Conservation (phyloP, 179 eudicot species). For the Heliamphora pulchella region DNA sequence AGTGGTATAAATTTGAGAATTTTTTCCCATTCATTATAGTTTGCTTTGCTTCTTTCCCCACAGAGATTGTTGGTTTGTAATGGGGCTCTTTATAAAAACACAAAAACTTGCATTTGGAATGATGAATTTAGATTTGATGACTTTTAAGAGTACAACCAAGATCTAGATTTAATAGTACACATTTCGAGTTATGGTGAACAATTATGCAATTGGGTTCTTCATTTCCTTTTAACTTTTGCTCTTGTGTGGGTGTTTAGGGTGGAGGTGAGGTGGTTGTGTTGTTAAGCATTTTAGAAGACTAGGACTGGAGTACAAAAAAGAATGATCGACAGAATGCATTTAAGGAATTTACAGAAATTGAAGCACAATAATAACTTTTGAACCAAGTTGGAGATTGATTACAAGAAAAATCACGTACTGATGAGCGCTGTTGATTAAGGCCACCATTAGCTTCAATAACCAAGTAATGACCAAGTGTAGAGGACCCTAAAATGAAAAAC, state of each 20-base stretch:
- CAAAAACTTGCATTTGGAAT: no score
- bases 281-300: background rate
- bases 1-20: background rate
- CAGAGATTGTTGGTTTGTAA: background rate
- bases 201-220: background rate
- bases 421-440: constrained; percentile 79
- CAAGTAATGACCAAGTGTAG: constrained; percentile 34
- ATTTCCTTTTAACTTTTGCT: no score
- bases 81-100: background rate
- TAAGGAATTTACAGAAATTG: background rate
- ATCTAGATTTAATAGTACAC: background rate
- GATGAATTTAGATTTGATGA: background rate
- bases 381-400: background rate
- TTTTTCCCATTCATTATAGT: background rate
- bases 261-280: background rate
- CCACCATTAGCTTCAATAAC: constrained; percentile 86
- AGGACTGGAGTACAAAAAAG: background rate
- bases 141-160: no score
- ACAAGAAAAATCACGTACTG: constrained; percentile 39
- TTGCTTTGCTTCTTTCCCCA: background rate
- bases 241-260: background rate
- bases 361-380: background rate
- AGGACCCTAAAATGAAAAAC: constrained; percentile 28
- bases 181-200: background rate
- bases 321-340: background rate